These are phyloP conservation scores for Recurvomyces mirabilis DNA, from an alignment of 495 filamentous ascomycete genomes.

Conservation along the genomic window DNA sequence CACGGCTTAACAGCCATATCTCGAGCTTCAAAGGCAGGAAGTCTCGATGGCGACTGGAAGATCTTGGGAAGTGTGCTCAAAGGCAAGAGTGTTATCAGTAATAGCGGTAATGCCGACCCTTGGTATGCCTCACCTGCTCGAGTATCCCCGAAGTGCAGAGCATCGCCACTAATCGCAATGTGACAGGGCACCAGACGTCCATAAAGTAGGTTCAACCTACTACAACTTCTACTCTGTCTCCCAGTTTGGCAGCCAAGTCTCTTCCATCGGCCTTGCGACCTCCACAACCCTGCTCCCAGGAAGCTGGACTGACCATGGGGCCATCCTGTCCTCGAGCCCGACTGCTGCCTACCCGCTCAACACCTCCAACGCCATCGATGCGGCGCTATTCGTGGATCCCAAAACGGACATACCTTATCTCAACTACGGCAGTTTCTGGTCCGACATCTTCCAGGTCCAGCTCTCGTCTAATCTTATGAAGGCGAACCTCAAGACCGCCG, in stretches of 20 bases:
- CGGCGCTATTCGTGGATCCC: slow-evolving; percentile 42
- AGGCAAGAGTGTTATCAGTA: background rate
- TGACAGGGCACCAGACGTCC: slow-evolving; percentile 50
- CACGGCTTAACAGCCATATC: background rate
- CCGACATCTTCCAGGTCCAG: slow-evolving; percentile 48
- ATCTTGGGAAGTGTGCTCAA: background rate
- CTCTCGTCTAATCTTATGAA: background rate
- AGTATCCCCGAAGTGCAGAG: too few relatives aligned
- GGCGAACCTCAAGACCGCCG: background rate
- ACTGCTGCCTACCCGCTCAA: slow-evolving; percentile 22
- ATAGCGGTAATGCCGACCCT: background rate
- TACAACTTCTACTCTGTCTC: slow-evolving; percentile 54
- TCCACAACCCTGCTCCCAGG: slow-evolving; percentile 46
- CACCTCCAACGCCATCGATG: slow-evolving; percentile 53
- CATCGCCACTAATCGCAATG: too few relatives aligned
- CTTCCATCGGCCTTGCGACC: slow-evolving; percentile 57
- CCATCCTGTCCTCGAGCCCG: slow-evolving; percentile 27
- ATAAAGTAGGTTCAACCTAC: slow-evolving; percentile 43
- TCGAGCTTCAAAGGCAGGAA: background rate
- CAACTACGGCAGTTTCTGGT: slow-evolving; percentile 62
- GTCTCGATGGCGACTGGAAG: background rate
- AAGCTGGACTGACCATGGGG: slow-evolving; percentile 47
- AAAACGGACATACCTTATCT: slow-evolving; percentile 38
- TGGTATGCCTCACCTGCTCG: background rate
- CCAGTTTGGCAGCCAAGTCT: slow-evolving; percentile 40